Evolutionary conservation across 1,139 yeast species (phyloP).

Genomic region (Debaryomyces coudertii): DNA sequence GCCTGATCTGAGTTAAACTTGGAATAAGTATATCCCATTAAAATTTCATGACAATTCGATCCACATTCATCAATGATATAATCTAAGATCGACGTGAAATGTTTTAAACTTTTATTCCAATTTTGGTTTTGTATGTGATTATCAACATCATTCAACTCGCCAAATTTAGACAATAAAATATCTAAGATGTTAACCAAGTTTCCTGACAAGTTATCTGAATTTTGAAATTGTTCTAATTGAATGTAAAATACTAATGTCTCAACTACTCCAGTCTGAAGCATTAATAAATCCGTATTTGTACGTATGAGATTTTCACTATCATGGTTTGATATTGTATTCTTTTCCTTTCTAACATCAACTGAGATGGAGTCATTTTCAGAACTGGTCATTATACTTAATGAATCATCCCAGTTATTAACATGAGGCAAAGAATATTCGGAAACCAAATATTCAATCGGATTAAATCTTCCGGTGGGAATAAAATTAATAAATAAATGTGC

Average conservation of each 20-base stretch:
- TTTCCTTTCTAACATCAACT: conserved; percentile 25
- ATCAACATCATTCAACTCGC: conserved; percentile 22
- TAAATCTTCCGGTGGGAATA: conserved; percentile 45
- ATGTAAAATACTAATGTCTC: conserved; percentile 42
- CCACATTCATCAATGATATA: conserved; percentile 45
- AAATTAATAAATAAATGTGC: conserved; percentile 41
- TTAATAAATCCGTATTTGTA: conserved; percentile 23
- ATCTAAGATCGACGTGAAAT: conserved; percentile 36
- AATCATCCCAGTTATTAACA: conserved; percentile 28
- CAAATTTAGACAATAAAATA: conserved; percentile 35
- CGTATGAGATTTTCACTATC: conserved; percentile 34
- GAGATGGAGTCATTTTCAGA: conserved; percentile 21
- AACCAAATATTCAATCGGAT: conserved; percentile 39
- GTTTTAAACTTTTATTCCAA: conserved; percentile 37
- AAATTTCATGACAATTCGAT: conserved; percentile 41
- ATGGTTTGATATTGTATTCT: conserved; percentile 25
- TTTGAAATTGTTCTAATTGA: conserved; percentile 49
- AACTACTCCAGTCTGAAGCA: conserved; percentile 37
- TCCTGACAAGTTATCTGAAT: conserved; percentile 37
- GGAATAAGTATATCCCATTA: conserved; percentile 34
- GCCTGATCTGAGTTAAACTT: conserved; percentile 27
- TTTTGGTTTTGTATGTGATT: conserved; percentile 38
- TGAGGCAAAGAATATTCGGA: conserved; percentile 34
- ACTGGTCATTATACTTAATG: conserved; percentile 22
- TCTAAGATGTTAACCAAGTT: conserved; percentile 37